A percentile compares a stretch with the other conserved stretches of the same genome.
These are phyloP conservation scores for Crucihimalaya himalaica DNA, from an alignment of 345 rosid genomes.

Conservation along the genomic window DNA sequence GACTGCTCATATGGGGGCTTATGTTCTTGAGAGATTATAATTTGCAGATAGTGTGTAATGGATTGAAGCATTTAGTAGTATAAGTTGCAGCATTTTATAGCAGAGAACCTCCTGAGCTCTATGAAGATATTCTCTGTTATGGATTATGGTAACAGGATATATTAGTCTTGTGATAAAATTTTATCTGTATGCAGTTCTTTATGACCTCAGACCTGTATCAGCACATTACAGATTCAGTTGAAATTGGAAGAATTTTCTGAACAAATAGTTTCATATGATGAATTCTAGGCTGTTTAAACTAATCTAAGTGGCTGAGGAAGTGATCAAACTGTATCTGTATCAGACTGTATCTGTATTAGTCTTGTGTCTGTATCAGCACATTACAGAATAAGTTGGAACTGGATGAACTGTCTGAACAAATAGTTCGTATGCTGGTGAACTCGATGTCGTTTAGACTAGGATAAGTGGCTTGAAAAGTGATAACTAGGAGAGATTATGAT, in stretches of 20 bases:
- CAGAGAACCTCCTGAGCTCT: neutral
- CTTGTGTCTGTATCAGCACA: neutral
- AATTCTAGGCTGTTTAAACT: neutral
- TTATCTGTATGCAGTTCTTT: neutral
- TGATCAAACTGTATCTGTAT: neutral
- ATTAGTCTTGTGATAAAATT: neutral
- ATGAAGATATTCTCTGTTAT: neutral
- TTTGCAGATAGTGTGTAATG: neutral
- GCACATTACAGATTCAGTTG: neutral
- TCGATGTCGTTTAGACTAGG: neutral
- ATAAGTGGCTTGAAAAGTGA: neutral
- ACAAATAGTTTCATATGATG: neutral
- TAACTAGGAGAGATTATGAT: neutral
- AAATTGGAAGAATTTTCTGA: neutral
- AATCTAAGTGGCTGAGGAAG: neutral
- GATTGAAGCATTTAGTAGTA: neutral
- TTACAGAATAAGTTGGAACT: neutral
- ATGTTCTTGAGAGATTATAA: slow-evolving; percentile 1
- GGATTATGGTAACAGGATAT: neutral
- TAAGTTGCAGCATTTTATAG: neutral
- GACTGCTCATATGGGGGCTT: neutral
- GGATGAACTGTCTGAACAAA: neutral
- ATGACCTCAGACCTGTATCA: neutral
- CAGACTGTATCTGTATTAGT: neutral
- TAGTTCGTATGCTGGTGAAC: neutral